phyloP scores from a whole-genome alignment of 306 rosid species.

The Dryas octopetala region DNA sequence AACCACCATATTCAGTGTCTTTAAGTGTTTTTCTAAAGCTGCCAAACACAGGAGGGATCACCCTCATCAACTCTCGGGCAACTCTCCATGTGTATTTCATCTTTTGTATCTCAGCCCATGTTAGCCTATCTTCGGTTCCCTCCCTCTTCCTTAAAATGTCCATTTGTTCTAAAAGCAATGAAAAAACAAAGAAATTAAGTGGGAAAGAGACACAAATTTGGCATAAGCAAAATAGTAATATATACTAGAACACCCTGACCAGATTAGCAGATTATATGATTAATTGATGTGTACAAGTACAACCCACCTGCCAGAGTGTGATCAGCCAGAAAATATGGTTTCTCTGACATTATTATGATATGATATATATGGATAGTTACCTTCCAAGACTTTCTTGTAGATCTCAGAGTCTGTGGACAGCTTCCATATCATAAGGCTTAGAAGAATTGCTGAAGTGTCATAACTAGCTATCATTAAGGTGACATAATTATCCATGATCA shows the following conservation, averaged over 20 bases:
- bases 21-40: slow-evolving; percentile 43
- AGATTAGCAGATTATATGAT: too few species aligned
- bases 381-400: slow-evolving; percentile 49
- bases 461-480: slow-evolving; percentile 45
- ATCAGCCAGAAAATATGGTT: too few species aligned
- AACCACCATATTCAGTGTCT: slow-evolving; percentile 42
- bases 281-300: too few species aligned
- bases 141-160: slow-evolving; percentile 42
- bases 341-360: too few species aligned
- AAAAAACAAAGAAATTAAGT: background rate
- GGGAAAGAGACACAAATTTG: background rate
- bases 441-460: slow-evolving; percentile 50
- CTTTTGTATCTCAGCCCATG: slow-evolving; percentile 51
- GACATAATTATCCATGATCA: slow-evolving; percentile 41
- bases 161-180: slow-evolving; percentile 34
- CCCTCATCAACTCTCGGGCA: slow-evolving; percentile 55
- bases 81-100: slow-evolving; percentile 65
- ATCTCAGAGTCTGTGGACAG: slow-evolving; percentile 42
- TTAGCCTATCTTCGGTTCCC: slow-evolving; percentile 35
- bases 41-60: slow-evolving; percentile 51
- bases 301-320: too few species aligned
- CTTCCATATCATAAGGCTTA: slow-evolving; percentile 52
- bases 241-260: background rate
- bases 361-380: slow-evolving; percentile 10
- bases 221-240: background rate